Evolutionary conservation across 371 early-diverging fungal genomes (phyloP), one percentile per base, ranked within the genome.

Genomic region (Cokeromyces recurvatus): DNA sequence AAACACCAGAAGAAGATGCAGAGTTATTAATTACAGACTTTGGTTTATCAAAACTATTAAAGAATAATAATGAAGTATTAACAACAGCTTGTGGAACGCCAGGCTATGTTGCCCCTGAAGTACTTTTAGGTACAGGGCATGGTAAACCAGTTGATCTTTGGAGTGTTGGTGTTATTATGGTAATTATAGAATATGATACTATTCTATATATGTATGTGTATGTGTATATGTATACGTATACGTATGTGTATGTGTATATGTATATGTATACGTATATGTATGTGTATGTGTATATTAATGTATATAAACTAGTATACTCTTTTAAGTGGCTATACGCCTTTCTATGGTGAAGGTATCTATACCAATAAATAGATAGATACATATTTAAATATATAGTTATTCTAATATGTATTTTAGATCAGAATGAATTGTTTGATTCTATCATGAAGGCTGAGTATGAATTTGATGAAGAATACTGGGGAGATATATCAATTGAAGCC

Each of bases 61-160:
- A 79, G 43, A 71, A 74, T 48, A 73, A 74, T 19, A 74, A 82
- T 55, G 66, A 70, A 34, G 62, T 78, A 2, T 51, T 90, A 43
- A 76, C 71, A 44, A 91, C 90, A 0, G 88, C 87, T 48, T 90
- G 88, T 58, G 91, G 93, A 42, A 86, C 89, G 21, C 83, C 89
- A 22, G 88, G 92, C 40, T 93, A 90, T 66, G 91, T 90, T 57
- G 87, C 90, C 0, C 93, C 93, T 32, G 93, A 91, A 63, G 77
- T 92, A 4, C 64, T 92, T 41, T 64, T 70, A 24, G 87, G 72
- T 35, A 73, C 73, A 29, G 81, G 81, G 7, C 74, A 81, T 47
- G 75, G 75, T 47, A 76, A 69, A 24, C 78, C 78, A n/a, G 81
- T 78, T 3, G 97, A 96, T 62, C 64, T 92, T 50, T 96, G 94